These are phyloP conservation scores for Coemansia sp. DNA, from an alignment of 192 early-diverging fungal species.

Conservation along the genomic window DNA sequence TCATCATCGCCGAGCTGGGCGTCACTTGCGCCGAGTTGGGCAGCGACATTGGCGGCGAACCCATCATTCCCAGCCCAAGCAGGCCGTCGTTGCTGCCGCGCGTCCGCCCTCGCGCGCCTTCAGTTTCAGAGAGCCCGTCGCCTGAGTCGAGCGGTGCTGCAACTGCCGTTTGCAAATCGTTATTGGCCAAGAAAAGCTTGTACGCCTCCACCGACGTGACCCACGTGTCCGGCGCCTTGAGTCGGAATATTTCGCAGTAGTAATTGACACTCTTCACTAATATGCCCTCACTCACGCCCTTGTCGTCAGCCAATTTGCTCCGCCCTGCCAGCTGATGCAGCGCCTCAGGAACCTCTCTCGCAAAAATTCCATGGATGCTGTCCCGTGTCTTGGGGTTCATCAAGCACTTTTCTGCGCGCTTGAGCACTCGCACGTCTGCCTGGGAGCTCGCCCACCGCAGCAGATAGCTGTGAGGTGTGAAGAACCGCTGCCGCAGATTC, in stretches of 20 bases:
- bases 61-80: background rate
- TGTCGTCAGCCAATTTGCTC: background rate
- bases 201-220: constrained; percentile 33
- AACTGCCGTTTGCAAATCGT: constrained; percentile 15
- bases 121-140: background rate
- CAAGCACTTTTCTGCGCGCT: constrained; percentile 36
- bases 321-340: constrained; percentile 1
- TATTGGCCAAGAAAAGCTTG: constrained; percentile 25
- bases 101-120: background rate
- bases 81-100: background rate
- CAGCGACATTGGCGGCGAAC: constrained; percentile 14
- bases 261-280: constrained; percentile 51
- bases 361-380: constrained; percentile 48
- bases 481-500: constrained; percentile 49
- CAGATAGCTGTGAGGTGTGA: constrained; percentile 48
- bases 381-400: constrained; percentile 45
- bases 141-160: background rate
- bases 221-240: constrained; percentile 33
- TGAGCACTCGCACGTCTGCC: constrained; percentile 22
- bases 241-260: constrained; percentile 48
- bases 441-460: constrained; percentile 41
- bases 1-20: constrained; percentile 5
- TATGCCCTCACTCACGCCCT: background rate
- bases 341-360: constrained; percentile 10
- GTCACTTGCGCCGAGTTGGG: constrained; percentile 17